These are phyloP conservation scores for Sechiopsis laciniata DNA, from an alignment of 306 rosid genomes.

Conservation along the genomic window DNA sequence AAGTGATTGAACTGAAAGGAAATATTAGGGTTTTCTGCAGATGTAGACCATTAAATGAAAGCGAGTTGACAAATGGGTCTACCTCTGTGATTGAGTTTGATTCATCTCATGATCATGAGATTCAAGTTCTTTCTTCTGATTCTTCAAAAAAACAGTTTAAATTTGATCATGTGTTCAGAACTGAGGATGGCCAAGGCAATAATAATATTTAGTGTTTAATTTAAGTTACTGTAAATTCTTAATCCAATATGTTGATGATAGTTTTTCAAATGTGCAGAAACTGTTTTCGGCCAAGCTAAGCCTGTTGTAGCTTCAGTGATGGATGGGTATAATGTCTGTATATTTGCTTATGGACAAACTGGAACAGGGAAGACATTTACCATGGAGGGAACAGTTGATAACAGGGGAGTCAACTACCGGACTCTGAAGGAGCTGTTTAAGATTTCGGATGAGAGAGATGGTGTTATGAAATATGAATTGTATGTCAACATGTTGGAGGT, in stretches of 20 bases:
- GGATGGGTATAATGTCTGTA: slow-evolving; percentile 93
- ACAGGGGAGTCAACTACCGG: slow-evolving; percentile 92
- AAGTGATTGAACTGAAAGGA: slow-evolving; percentile 85
- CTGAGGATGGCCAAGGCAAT: slow-evolving; percentile 79
- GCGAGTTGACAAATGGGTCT: slow-evolving; percentile 48
- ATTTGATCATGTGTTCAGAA: slow-evolving; percentile 79
- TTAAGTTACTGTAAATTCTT: background rate
- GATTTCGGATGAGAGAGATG: slow-evolving; percentile 60
- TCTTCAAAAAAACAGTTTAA: slow-evolving; percentile 83
- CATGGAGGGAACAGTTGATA: slow-evolving; percentile 86
- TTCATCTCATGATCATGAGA: slow-evolving; percentile 62
- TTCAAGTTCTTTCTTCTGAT: slow-evolving; percentile 73
- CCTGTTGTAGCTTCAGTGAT: slow-evolving; percentile 80
- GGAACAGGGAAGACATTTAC: slow-evolving; percentile 98
- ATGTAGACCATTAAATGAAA: slow-evolving; percentile 74
- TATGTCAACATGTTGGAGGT: slow-evolving; percentile 95
- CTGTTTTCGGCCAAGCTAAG: slow-evolving; percentile 73
- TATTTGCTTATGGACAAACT: slow-evolving; percentile 98
- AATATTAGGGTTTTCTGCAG: slow-evolving; percentile 93
- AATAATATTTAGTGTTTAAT: slow-evolving; percentile 18
- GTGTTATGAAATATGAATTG: slow-evolving; percentile 63
- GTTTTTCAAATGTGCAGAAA: slow-evolving; percentile 42
- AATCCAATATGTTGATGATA: background rate
- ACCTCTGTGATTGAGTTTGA: slow-evolving; percentile 63
- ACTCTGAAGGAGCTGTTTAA: slow-evolving; percentile 76